Percentiles rank a stretch among this genome's conserved stretches.
Evolutionary conservation across 2,329 filamentous ascomycete genomes (phyloP).

Genomic region (Phyllosticta capitalensis): DNA sequence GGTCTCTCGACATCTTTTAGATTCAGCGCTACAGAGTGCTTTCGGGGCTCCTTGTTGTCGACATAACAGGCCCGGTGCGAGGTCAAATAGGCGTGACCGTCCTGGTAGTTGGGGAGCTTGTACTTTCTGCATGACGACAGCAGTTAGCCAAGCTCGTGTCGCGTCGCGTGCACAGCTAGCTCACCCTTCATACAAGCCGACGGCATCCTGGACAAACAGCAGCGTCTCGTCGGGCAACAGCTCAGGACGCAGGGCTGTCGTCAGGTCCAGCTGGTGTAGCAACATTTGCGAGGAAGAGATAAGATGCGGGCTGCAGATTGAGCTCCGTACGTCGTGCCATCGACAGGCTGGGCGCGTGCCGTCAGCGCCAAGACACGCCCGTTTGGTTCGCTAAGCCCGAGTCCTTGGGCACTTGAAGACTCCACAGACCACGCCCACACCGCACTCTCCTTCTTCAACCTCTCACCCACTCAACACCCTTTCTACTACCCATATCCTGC

Average conservation of each 20-base stretch:
- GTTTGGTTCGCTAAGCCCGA: not conserved
- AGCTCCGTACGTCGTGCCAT: not conserved
- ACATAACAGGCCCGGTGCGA: slow-evolving; percentile 95
- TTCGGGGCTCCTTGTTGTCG: slow-evolving; percentile 75
- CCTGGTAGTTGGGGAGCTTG: slow-evolving; percentile 88
- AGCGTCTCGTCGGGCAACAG: slow-evolving; percentile 90
- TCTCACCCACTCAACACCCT: not conserved
- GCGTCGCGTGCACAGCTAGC: slow-evolving; percentile 33
- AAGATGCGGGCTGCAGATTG: not conserved
- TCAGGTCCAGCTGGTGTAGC: slow-evolving; percentile 90
- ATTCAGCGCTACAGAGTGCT: slow-evolving; percentile 74
- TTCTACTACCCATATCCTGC: not conserved
- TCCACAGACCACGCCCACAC: not conserved
- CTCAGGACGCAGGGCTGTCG: slow-evolving; percentile 86
- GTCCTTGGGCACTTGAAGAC: not conserved
- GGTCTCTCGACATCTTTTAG: slow-evolving; percentile 83
- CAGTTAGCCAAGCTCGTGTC: slow-evolving; percentile 5
- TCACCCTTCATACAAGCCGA: slow-evolving; percentile 95
- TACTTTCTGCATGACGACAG: slow-evolving; percentile 56
- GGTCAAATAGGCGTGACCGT: slow-evolving; percentile 92
- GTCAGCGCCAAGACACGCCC: slow-evolving; percentile 4
- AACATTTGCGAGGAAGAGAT: slow-evolving; percentile 66
- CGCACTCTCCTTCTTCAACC: not conserved
- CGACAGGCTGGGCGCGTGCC: not conserved
- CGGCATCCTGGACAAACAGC: slow-evolving; percentile 93